Conservation (phyloP, 2,329 filamentous ascomycete species). For the Microsporum ferrugineum region DNA sequence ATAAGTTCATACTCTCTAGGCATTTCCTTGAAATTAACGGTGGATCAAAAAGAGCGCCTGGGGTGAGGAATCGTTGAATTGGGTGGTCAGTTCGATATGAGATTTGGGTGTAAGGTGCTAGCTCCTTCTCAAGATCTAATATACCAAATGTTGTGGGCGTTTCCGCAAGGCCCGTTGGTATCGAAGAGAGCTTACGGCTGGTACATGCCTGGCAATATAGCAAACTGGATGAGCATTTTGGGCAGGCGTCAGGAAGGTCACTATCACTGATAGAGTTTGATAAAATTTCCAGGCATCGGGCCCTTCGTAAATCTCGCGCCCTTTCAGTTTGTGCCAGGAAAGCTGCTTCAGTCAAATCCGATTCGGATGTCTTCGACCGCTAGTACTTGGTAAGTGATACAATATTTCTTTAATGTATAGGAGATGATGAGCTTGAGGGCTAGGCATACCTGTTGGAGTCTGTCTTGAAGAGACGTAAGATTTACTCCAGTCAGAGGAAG, state of each 20-base stretch:
- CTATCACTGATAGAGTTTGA: neutral
- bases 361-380: neutral
- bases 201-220: neutral
- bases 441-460: neutral
- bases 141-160: neutral
- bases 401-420: neutral
- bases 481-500: neutral
- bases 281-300: neutral
- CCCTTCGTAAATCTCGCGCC: neutral
- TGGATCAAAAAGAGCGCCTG: neutral
- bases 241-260: neutral
- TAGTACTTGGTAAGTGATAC: neutral
- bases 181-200: neutral
- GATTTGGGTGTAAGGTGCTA: neutral
- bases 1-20: neutral
- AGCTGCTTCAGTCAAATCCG: neutral
- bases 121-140: neutral
- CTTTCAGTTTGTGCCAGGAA: neutral
- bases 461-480: neutral
- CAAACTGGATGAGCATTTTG: neutral
- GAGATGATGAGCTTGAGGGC: neutral
- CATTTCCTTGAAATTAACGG: neutral
- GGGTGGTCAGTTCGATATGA: neutral
- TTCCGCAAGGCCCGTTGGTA: neutral
- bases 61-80: neutral